Evolutionary conservation across 1,284 basidiomycete species (phyloP).

Genomic region (Termitomyces sp.): DNA sequence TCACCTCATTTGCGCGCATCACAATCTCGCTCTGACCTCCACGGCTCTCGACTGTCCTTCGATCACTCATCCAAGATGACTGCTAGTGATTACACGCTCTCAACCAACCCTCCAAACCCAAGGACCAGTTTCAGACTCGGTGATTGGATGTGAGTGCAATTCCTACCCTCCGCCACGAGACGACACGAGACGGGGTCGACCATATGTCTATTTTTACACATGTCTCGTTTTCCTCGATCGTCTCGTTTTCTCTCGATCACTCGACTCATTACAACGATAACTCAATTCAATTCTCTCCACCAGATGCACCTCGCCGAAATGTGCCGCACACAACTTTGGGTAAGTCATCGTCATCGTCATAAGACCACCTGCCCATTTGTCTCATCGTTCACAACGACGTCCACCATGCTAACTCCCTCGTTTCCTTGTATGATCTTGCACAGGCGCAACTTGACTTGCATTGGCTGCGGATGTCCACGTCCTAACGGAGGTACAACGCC

Average conservation of each 20-base stretch:
- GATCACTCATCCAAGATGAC: slow-evolving; percentile 19
- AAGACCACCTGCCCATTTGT: slow-evolving; percentile 16
- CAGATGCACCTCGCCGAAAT: slow-evolving; percentile 57
- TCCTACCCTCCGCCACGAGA: slow-evolving; percentile 14
- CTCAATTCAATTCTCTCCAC: slow-evolving; percentile 22
- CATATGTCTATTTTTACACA: slow-evolving; percentile 20
- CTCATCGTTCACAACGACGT: slow-evolving; percentile 8
- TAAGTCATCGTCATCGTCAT: slow-evolving; percentile 30
- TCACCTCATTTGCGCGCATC: slow-evolving; percentile 7
- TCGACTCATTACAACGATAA: slow-evolving; percentile 9
- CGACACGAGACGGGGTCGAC: slow-evolving; percentile 11
- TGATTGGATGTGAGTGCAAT: slow-evolving; percentile 70
- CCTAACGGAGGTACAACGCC: slow-evolving; percentile 31
- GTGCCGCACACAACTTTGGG: slow-evolving; percentile 73
- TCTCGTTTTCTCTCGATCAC: slow-evolving; percentile 16
- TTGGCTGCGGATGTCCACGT: slow-evolving; percentile 65
- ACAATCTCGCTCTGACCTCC: slow-evolving; percentile 28
- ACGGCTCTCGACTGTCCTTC: slow-evolving; percentile 17
- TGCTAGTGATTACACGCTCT: slow-evolving; percentile 48
- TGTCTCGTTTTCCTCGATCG: slow-evolving; percentile 20
- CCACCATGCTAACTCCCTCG: slow-evolving; percentile 37
- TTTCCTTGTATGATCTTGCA: slow-evolving; percentile 42
- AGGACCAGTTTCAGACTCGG: slow-evolving; percentile 64
- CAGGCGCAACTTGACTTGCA: slow-evolving; percentile 70
- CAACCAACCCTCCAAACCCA: slow-evolving; percentile 73